A percentile compares a stretch with the other conserved stretches of the same genome.
phyloP scores from a whole-genome alignment of 176 grass and related monocot genomes.

The Musa schizocarpa region DNA sequence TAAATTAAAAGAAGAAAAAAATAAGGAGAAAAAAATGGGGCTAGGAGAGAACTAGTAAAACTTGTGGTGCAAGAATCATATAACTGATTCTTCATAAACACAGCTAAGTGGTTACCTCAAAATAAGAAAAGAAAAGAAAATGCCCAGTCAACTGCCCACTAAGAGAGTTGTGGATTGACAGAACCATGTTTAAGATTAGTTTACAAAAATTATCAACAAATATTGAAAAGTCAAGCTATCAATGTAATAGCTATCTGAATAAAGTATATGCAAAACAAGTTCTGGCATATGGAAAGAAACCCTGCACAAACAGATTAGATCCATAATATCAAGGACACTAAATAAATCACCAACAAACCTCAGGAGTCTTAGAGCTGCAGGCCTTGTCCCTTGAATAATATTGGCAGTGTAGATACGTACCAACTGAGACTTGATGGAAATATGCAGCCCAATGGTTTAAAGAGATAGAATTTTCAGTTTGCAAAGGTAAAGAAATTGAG shows the following conservation, averaged over 20 bases:
- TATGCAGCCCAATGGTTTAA: slow-evolving; percentile 78
- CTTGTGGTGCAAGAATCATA: background rate
- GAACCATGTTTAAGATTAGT: background rate
- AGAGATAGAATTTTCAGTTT: slow-evolving; percentile 51
- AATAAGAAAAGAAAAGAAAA: no score
- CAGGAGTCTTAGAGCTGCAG: slow-evolving; percentile 12
- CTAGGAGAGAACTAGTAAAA: slow-evolving; percentile 9
- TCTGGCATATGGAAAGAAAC: background rate
- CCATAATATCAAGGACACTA: background rate
- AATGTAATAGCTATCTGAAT: no score
- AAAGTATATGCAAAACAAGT: background rate
- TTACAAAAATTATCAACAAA: background rate
- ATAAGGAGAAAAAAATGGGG: background rate
- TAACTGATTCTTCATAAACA: background rate
- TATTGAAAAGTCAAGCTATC: background rate
- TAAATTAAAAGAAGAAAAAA: background rate
- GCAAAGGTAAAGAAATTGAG: slow-evolving; percentile 32
- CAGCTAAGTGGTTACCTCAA: background rate
- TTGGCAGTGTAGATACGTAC: slow-evolving; percentile 41
- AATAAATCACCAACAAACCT: slow-evolving; percentile 27
- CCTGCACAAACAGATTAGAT: background rate
- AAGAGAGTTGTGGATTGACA: background rate
- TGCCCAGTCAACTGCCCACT: background rate
- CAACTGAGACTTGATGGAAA: slow-evolving; percentile 78
- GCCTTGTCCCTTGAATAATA: slow-evolving; percentile 22